phyloP scores from a whole-genome alignment of 495 filamentous ascomycete species.

The Penicillium subrubescens region DNA sequence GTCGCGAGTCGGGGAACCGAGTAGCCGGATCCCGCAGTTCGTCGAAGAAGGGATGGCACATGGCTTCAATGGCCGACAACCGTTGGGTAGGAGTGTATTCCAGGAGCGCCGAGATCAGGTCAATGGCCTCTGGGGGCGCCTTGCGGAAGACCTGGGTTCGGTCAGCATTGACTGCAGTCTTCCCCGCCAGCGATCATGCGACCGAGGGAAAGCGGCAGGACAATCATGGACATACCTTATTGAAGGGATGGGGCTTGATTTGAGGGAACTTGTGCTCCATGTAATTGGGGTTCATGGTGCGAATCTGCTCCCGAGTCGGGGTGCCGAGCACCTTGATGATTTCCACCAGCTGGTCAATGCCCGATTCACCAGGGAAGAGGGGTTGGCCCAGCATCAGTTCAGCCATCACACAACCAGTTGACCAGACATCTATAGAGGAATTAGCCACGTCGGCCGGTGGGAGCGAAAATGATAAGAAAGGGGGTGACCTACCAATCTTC shows the following conservation, averaged over 20 bases:
- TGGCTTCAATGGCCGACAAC: constrained; percentile 89
- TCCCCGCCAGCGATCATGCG: neutral
- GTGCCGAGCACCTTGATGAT: constrained; percentile 99
- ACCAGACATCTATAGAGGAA: constrained; percentile 88
- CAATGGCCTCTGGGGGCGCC: constrained; percentile 88
- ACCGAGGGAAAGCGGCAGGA: neutral
- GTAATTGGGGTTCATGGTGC: constrained; percentile 99
- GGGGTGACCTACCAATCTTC: constrained; percentile 81
- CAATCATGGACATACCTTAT: constrained; percentile 63
- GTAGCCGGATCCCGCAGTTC: constrained; percentile 89
- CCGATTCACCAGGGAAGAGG: constrained; percentile 97
- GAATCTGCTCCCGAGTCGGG: constrained; percentile 96
- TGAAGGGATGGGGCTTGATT: constrained; percentile 99
- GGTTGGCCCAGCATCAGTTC: constrained; percentile 99
- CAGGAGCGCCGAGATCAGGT: constrained; percentile 87
- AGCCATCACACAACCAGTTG: constrained; percentile 98
- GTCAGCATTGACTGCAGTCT: constrained; percentile 19
- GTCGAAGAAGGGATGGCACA: constrained; percentile 99
- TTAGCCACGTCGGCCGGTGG: constrained; percentile 19
- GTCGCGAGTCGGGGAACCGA: constrained; percentile 89
- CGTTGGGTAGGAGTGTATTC: constrained; percentile 98
- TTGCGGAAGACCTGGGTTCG: constrained; percentile 81
- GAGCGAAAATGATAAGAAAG: constrained; percentile 1
- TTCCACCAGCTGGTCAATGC: constrained; percentile 97
- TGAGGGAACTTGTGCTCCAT: constrained; percentile 99